Evolutionary conservation across 768 basidiomycete species (phyloP), one percentile per base, ranked within the genome.

Genomic region (Baorangia bicolor): DNA sequence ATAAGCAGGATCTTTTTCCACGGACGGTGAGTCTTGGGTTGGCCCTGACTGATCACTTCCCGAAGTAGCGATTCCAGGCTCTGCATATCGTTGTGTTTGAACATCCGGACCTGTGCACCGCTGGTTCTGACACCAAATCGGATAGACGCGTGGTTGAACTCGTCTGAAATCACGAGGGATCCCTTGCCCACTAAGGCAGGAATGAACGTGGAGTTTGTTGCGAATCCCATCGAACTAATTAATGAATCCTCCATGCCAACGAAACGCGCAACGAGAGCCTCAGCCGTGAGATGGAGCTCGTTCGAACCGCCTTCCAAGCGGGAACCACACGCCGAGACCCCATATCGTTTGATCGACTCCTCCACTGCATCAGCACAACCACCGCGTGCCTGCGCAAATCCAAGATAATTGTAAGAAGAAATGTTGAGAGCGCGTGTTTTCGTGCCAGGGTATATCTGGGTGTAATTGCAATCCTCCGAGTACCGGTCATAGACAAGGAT

Each of bases 401-500:
- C 97, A 64, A 99, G 92, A 70, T 98, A 99, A 75, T 98, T 99
- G 78, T 99, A 99, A 9, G 94, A 97, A 1, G 94, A 95, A 61
- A 98, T 90, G 72, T 99, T 99, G 63, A 99, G 87, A 0, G 88
- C 90, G 49, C 95, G 91, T 0, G 92, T 94, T 25, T 80, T 82
- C 1, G 78, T 82, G 56, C 94, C 96, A 2, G 92, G 90, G 64
- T 87, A 77, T 47, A 84, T 73, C 56, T 91, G 87, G 4, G 86
- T 87, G 66, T 82, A 77, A 74, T 94, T 91, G 76, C 88, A 86
- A 73, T 97, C 89, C 46, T 81, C 74, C 13, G 92, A 90, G 60
- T 83, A 79, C 41, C 96, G 90, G 75, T 98, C 93, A 47, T 93
- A 81, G 53, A 90, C 79, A 41, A 86, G 72, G 66, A 97, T 91